Evolutionary conservation across 2,329 filamentous ascomycete species (phyloP).

Genomic region (Nectriaceae sp.): DNA sequence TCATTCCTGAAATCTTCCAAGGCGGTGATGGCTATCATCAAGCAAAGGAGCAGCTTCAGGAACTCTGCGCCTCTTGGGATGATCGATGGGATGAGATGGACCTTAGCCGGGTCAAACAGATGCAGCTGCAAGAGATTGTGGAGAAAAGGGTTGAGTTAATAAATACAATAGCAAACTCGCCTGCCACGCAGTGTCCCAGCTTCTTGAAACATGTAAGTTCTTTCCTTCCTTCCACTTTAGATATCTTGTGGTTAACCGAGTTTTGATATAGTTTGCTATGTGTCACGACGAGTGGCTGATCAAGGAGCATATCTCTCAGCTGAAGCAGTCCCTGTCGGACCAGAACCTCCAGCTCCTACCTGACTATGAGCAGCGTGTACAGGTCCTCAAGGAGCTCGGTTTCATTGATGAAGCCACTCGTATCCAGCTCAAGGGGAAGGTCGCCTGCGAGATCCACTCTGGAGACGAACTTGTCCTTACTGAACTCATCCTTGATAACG

Average conservation of each 20-base stretch:
- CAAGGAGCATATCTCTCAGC: constrained; percentile 85
- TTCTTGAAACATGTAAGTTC: constrained; percentile 84
- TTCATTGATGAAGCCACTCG: constrained; percentile 88
- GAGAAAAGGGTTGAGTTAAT: constrained; percentile 69
- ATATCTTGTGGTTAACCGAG: background rate
- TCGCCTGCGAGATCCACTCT: constrained; percentile 97
- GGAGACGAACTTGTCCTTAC: constrained; percentile 95
- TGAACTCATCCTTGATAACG: constrained; percentile 94
- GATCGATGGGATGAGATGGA: constrained; percentile 83
- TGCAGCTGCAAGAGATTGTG: constrained; percentile 78
- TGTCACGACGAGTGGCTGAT: constrained; percentile 96
- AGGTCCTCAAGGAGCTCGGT: constrained; percentile 85
- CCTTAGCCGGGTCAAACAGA: constrained; percentile 77
- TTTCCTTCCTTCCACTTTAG: background rate
- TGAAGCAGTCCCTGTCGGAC: constrained; percentile 89
- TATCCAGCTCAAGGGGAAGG: constrained; percentile 96
- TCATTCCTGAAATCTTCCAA: constrained; percentile 60
- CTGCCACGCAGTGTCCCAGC: constrained; percentile 69
- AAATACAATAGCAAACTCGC: constrained; percentile 61
- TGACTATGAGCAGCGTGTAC: constrained; percentile 93
- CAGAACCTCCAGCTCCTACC: constrained; percentile 94
- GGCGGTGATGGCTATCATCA: constrained; percentile 48
- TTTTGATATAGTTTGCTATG: constrained; percentile 83
- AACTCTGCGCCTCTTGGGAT: constrained; percentile 74
- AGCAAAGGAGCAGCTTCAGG: constrained; percentile 69